Conservation (phyloP, 306 rosid species). For the Cucurbita ficifolia region DNA sequence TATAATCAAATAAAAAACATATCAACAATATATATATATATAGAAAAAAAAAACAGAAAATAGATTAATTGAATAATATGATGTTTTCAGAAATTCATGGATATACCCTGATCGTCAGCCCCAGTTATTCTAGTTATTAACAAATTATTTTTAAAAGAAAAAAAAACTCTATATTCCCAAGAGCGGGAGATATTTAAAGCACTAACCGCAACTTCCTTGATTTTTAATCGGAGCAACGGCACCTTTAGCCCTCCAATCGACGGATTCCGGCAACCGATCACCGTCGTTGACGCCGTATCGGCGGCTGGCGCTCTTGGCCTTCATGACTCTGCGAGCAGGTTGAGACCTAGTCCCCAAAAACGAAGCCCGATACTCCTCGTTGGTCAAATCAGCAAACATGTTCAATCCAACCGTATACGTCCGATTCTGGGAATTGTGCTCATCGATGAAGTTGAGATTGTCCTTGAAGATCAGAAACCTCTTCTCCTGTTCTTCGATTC, state of each 20-base stretch:
- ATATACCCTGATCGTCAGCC: no score
- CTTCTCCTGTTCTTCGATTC: constrained; percentile 40
- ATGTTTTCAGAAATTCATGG: no score
- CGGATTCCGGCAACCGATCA: constrained; percentile 40
- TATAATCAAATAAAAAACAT: no score
- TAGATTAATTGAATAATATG: no score
- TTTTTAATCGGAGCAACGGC: constrained; percentile 58
- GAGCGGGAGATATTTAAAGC: background rate
- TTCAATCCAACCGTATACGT: constrained; percentile 62
- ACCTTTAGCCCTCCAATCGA: constrained; percentile 77
- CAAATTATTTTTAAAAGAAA: no score
- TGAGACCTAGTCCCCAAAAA: constrained; percentile 40
- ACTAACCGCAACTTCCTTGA: constrained; percentile 77
- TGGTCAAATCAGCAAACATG: constrained; percentile 64
- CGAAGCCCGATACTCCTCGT: constrained; percentile 52
- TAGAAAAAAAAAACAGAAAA: no score
- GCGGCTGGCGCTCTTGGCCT: constrained; percentile 33
- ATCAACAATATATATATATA: no score
- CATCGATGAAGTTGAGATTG: constrained; percentile 48
- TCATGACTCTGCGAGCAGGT: constrained; percentile 37
- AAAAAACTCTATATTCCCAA: no score
- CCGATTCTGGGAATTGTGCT: constrained; percentile 44
- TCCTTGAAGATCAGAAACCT: constrained; percentile 68
- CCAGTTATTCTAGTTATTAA: no score
- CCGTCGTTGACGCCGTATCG: constrained; percentile 29